Evolutionary conservation across 495 filamentous ascomycete genomes (phyloP), one percentile per base, ranked within the genome.

Genomic region (Aeminium ludgeri): DNA sequence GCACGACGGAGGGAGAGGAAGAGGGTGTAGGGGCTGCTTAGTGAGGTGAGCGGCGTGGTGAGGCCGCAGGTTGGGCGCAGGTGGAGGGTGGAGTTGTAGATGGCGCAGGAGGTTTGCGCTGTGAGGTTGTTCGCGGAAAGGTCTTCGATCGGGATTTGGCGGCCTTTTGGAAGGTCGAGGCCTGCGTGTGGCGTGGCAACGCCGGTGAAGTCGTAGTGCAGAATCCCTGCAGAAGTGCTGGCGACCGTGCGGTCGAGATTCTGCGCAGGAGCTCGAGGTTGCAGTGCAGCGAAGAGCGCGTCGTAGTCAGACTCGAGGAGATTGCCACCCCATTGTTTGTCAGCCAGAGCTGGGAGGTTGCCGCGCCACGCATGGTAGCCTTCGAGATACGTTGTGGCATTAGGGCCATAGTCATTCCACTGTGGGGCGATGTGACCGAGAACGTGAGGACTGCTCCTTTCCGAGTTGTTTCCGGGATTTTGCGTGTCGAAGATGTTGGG

Each of bases 241-340:
- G 52, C 42, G 30, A 70, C 63, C 0, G 38, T 31, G 3, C 64
- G 61, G 33, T 69, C 65, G 0, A 70, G 56, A 37, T 66, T 68
- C 54, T 70, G 66, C 0, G 28, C 65, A 3, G 68, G 68, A 6
- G 63, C 53, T 1, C 36, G 42, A 0, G 59, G 46, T 16, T 60
- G 61, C 2, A 72, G 53, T 3, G 41, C 40, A 6, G 56, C 41
- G 36, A 68, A 65, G 6, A 60, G 54, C 6, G 43, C 31, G 0
- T 45, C 18, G 44, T 65, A 70, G 30, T 68, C 65, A 0, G 48
- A 28, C 20, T 58, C 57, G 0, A 52, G 50, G 8, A 69, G 50
- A 20, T 62, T 55, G 0, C 68, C 66, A 18, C 68, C 66, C 66
- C 68, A 72, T 46, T 72, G 68, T 53, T 72, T 72, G 49, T 72